A percentile compares a stretch with the other conserved stretches of the same genome.
Conservation (phyloP, 106 monocot genomes). For the Agapanthus africanus region DNA sequence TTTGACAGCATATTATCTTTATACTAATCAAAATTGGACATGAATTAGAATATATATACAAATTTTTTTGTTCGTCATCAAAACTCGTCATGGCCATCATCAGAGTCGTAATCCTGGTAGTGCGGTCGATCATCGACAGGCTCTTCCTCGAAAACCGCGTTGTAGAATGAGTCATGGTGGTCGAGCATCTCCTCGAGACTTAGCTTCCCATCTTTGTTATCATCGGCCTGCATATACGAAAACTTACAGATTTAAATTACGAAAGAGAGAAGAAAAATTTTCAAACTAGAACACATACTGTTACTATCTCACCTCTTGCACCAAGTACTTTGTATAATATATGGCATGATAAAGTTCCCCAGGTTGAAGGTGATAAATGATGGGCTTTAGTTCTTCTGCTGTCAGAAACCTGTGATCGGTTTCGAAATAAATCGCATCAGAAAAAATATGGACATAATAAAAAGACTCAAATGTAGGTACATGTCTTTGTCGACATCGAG, state of each 20-base stretch:
- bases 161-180: conserved; percentile 24
- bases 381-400: conserved; percentile 31
- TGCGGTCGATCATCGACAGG: background rate
- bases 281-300: too few species aligned
- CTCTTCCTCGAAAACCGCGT: background rate
- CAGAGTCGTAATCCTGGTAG: too few species aligned
- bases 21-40: conserved; percentile 30
- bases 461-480: conserved; percentile 10
- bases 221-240: conserved; percentile 38
- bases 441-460: background rate
- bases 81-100: too few species aligned
- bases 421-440: background rate
- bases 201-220: conserved; percentile 26
- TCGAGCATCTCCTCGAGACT: conserved; percentile 27
- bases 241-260: too few species aligned
- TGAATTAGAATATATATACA: too few species aligned
- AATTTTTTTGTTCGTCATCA: too few species aligned
- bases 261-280: too few species aligned
- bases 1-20: conserved; percentile 35
- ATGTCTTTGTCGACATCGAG: conserved; percentile 26
- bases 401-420: conserved; percentile 22
- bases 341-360: conserved; percentile 25
- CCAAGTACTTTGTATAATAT: conserved; percentile 23
- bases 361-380: conserved; percentile 18
- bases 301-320: conserved; percentile 25